Percentiles rank a stretch among this genome's conserved stretches.
phyloP scores from a whole-genome alignment of 768 basidiomycete genomes.

The Tricholoma furcatifolium region DNA sequence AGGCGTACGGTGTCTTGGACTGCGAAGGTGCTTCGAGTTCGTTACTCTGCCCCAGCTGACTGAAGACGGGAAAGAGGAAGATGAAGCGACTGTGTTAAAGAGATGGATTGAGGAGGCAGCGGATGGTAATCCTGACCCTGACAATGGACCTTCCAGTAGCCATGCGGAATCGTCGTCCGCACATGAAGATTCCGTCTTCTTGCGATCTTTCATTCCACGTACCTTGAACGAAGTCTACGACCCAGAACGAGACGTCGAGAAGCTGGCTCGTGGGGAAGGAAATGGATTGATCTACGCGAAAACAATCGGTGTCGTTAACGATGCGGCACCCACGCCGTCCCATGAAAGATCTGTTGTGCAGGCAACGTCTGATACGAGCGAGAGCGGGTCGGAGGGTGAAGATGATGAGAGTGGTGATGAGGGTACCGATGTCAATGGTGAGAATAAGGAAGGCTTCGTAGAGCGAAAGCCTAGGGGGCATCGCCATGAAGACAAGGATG shows the following conservation, averaged over 20 bases:
- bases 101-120: constrained; percentile 47
- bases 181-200: constrained; percentile 88
- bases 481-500: constrained; percentile 88
- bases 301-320: constrained; percentile 64
- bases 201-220: constrained; percentile 90
- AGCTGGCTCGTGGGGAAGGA: constrained; percentile 68
- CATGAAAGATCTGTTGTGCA: constrained; percentile 4
- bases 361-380: constrained; percentile 12
- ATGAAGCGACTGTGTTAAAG: constrained; percentile 33
- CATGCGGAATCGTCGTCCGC: constrained; percentile 25
- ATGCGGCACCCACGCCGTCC: constrained; percentile 1
- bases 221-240: constrained; percentile 91
- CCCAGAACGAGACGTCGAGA: constrained; percentile 88
- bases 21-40: constrained; percentile 87
- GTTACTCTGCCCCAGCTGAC: constrained; percentile 60
- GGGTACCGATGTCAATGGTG: constrained; percentile 35
- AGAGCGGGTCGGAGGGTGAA: constrained; percentile 22
- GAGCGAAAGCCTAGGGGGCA: constrained; percentile 79
- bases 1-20: constrained; percentile 74
- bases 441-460: constrained; percentile 35
- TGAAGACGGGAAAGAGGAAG: constrained; percentile 17
- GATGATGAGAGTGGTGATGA: constrained; percentile 28
- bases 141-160: background rate
- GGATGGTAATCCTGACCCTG: background rate
- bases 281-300: constrained; percentile 81